phyloP scores from a whole-genome alignment of 2,329 filamentous ascomycete species.

The Dactylellina drechsleri region DNA sequence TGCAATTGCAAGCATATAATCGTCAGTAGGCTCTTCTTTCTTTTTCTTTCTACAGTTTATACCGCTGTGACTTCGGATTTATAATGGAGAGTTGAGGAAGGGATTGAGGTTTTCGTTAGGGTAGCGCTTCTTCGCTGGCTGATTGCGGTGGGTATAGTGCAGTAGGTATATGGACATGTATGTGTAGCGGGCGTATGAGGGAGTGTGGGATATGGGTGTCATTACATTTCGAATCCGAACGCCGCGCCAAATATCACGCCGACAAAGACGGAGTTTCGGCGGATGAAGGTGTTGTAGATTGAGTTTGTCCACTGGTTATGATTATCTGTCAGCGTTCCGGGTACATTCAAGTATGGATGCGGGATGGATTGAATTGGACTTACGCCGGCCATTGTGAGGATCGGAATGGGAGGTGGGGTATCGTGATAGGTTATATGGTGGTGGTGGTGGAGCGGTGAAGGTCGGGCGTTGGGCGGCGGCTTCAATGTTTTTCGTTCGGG shows the following conservation, averaged over 20 bases:
- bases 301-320: constrained; percentile 54
- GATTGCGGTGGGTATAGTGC: no score
- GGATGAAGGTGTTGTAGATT: constrained; percentile 77
- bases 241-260: constrained; percentile 84
- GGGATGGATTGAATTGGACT: not conserved
- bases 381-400: constrained; percentile 36
- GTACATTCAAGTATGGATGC: not conserved
- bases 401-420: constrained; percentile 1
- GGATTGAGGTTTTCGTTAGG: no score
- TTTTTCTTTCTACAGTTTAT: no score
- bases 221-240: constrained; percentile 92
- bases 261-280: constrained; percentile 88
- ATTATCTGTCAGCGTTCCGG: not conserved
- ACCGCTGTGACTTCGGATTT: no score
- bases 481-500: constrained; percentile 23
- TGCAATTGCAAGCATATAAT: constrained; percentile 62
- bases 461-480: constrained; percentile 7
- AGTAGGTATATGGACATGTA: not conserved
- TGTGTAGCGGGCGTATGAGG: not conserved
- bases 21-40: not conserved
- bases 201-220: constrained; percentile 60
- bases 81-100: no score
- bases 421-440: not conserved
- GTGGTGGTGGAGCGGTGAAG: not conserved
- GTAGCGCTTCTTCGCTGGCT: no score